Conservation (phyloP, 169 alveolate genomes). For the Neospora caninum region DNA sequence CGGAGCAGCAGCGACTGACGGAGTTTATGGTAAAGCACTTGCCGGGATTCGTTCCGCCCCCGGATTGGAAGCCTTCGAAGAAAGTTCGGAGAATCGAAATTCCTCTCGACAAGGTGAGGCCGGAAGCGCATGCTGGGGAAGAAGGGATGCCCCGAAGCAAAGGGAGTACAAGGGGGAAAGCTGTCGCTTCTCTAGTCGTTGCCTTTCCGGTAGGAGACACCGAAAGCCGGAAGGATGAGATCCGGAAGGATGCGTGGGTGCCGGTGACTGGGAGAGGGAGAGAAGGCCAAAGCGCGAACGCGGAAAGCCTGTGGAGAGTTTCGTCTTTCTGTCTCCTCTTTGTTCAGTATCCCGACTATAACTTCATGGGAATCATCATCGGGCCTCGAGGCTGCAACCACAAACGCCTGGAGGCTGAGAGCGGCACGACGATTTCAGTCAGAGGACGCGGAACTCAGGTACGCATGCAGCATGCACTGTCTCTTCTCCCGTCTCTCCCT, state of each 20-base stretch:
- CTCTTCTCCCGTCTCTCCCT: not conserved
- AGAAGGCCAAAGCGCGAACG: not conserved
- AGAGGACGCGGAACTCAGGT: conserved; percentile 70
- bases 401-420: conserved; percentile 71
- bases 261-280: not conserved
- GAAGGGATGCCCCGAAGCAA: not conserved
- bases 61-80: conserved; percentile 89
- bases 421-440: conserved; percentile 65
- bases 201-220: too few relatives aligned
- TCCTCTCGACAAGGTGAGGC: conserved; percentile 75
- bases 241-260: not conserved
- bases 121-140: not conserved
- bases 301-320: not conserved
- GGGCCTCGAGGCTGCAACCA: conserved; percentile 96
- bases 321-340: not conserved
- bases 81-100: conserved; percentile 84
- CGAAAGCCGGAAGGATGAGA: not conserved
- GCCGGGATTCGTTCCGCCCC: conserved; percentile 89
- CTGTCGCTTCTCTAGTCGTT: too few relatives aligned
- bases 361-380: conserved; percentile 93
- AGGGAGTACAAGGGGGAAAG: too few relatives aligned
- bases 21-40: conserved; percentile 86
- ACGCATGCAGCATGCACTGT: not conserved
- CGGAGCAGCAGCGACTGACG: conserved; percentile 86
- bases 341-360: conserved; percentile 88